Conservation (phyloP, 192 early-diverging fungal genomes). For the Rhizoclosmatium globosum region DNA sequence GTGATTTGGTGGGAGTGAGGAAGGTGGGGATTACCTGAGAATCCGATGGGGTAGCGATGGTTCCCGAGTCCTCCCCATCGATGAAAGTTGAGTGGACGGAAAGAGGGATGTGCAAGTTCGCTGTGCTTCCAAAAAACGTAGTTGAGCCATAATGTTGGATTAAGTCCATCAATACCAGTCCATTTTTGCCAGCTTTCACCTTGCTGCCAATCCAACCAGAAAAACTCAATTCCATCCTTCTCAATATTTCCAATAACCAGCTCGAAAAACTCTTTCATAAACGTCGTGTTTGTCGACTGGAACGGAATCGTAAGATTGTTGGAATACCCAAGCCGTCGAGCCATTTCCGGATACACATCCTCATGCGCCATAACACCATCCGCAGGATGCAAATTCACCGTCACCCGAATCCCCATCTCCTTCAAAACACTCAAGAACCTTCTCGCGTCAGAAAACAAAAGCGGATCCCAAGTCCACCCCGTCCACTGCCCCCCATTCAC, state of each 20-base stretch:
- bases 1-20: background rate
- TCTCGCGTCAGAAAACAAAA: background rate
- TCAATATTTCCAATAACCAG: background rate
- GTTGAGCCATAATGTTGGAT: conserved; percentile 21
- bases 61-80: conserved; percentile 22
- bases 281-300: conserved; percentile 13
- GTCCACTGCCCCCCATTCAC: conserved; percentile 4
- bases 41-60: conserved; percentile 17
- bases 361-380: conserved; percentile 12
- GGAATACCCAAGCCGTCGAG: background rate
- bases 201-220: conserved; percentile 29
- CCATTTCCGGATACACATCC: conserved; percentile 12
- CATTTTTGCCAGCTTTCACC: conserved; percentile 8
- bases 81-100: conserved; percentile 16
- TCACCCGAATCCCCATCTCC: conserved; percentile 5
- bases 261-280: conserved; percentile 21
- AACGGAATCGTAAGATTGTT: background rate
- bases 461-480: conserved; percentile 16
- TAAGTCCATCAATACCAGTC: conserved; percentile 3
- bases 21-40: background rate
- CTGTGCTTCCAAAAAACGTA: conserved; percentile 18
- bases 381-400: conserved; percentile 16
- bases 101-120: background rate
- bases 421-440: background rate
- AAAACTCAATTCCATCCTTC: conserved; percentile 21